phyloP scores from a whole-genome alignment of 2,329 filamentous ascomycete genomes.

The Ophiosphaerella korrae region DNA sequence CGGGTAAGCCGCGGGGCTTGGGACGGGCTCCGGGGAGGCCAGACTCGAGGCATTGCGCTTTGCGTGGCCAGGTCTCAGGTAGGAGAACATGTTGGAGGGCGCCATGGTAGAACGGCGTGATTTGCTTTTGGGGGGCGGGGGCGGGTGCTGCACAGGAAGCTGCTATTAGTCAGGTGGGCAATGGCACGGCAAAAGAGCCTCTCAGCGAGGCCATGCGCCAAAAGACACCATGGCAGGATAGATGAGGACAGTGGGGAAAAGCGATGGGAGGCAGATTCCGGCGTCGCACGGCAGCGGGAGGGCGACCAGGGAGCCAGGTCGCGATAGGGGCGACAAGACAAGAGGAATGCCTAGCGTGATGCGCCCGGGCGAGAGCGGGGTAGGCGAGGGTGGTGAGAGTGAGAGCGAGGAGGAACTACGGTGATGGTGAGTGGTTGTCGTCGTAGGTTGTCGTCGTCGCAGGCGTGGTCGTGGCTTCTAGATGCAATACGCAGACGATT shows the following conservation, averaged over 20 bases:
- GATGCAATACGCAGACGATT: neutral
- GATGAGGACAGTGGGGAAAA: conserved; percentile 5
- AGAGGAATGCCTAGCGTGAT: neutral
- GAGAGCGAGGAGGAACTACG: neutral
- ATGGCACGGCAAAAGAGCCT: conserved; percentile 25
- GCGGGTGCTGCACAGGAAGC: neutral
- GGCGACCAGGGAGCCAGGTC: conserved; percentile 1
- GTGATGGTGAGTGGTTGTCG: neutral
- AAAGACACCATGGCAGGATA: conserved; percentile 31
- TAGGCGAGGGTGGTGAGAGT: neutral
- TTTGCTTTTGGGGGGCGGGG: conserved; percentile 13
- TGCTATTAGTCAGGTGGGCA: neutral
- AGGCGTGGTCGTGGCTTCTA: neutral
- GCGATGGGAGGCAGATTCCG: conserved; percentile 21
- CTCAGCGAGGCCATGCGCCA: conserved; percentile 42
- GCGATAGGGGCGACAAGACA: neutral
- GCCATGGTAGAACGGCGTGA: conserved; percentile 33
- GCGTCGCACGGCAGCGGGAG: conserved; percentile 28
- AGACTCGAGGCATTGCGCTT: conserved; percentile 46
- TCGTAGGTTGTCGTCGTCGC: too few species aligned
- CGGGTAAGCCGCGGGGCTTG: conserved; percentile 30
- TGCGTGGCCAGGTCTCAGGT: conserved; percentile 46
- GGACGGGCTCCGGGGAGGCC: conserved; percentile 39
- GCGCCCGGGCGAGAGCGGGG: neutral
- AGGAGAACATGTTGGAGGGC: conserved; percentile 49